These are phyloP conservation scores for Tillandsia fasciculata DNA, from an alignment of 176 grass and related monocot genomes.

Conservation along the genomic window DNA sequence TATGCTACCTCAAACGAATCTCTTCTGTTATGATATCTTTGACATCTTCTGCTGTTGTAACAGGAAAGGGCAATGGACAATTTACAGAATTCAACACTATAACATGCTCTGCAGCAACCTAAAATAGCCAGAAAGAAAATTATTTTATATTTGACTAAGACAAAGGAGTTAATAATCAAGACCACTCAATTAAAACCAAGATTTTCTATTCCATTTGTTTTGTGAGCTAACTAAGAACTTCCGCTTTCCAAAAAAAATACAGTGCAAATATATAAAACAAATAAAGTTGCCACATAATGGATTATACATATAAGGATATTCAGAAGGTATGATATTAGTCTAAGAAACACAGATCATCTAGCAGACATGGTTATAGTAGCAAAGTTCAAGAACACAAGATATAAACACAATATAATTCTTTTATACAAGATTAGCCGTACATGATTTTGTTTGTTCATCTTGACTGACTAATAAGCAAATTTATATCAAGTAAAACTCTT, in stretches of 20 bases:
- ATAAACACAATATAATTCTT: background rate
- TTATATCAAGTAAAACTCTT: too few relatives aligned
- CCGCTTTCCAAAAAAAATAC: background rate
- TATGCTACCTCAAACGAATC: conserved; percentile 80
- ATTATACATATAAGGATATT: too few relatives aligned
- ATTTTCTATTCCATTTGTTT: background rate
- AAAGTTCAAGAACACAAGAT: too few relatives aligned
- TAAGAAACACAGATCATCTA: too few relatives aligned
- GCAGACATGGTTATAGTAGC: too few relatives aligned
- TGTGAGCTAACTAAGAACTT: background rate
- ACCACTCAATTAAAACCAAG: background rate
- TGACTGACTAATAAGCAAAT: too few relatives aligned
- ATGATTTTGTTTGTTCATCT: background rate
- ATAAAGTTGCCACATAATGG: too few relatives aligned
- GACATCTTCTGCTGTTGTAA: conserved; percentile 60
- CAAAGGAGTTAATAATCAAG: too few relatives aligned
- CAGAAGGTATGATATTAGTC: too few relatives aligned
- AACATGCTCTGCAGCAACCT: conserved; percentile 65
- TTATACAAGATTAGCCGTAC: background rate
- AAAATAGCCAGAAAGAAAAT: background rate
- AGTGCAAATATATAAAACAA: too few relatives aligned
- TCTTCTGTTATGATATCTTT: conserved; percentile 90
- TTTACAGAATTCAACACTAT: conserved; percentile 76
- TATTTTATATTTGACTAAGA: background rate
- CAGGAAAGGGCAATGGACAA: conserved; percentile 75